Evolutionary conservation across 192 early-diverging fungal genomes (phyloP).

Genomic region (Pilaira anomala): DNA sequence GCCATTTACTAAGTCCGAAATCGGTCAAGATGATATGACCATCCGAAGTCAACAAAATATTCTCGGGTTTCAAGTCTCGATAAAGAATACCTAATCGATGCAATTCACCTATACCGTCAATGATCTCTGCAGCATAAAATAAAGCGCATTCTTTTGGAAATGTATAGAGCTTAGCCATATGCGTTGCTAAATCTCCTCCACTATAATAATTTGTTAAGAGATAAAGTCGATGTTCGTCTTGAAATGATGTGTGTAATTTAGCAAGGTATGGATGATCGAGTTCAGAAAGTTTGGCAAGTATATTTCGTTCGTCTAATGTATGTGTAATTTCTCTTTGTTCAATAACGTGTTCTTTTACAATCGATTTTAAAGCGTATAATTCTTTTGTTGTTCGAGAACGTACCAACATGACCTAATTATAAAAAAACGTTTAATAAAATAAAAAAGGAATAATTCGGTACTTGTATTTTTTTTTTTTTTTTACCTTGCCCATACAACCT

Average conservation of each 20-base stretch:
- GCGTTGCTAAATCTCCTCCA: constrained; percentile 90
- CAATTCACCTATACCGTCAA: constrained; percentile 82
- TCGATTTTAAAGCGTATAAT: constrained; percentile 51
- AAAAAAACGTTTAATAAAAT: background rate
- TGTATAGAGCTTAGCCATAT: constrained; percentile 54
- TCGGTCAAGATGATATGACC: constrained; percentile 89
- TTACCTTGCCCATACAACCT: constrained; percentile 60
- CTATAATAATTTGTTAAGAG: constrained; percentile 86
- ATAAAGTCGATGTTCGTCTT: constrained; percentile 79
- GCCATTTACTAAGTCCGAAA: constrained; percentile 85
- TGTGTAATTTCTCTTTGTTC: constrained; percentile 72
- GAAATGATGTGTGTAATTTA: constrained; percentile 87
- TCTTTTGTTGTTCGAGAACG: constrained; percentile 39
- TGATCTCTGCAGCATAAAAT: constrained; percentile 88
- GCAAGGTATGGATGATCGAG: constrained; percentile 89
- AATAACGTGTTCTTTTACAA: constrained; percentile 60
- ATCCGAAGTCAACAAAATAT: constrained; percentile 63
- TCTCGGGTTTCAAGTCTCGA: constrained; percentile 77
- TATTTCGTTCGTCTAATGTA: constrained; percentile 79
- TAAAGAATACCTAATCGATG: constrained; percentile 88
- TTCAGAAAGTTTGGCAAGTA: constrained; percentile 62
- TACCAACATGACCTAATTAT: constrained; percentile 44
- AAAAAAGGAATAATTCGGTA: constrained; percentile 4
- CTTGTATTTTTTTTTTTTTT: background rate
- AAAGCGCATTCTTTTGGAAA: constrained; percentile 69